Evolutionary conservation across 106 monocot species (phyloP).

Genomic region (Acanthochlamys bracteata): DNA sequence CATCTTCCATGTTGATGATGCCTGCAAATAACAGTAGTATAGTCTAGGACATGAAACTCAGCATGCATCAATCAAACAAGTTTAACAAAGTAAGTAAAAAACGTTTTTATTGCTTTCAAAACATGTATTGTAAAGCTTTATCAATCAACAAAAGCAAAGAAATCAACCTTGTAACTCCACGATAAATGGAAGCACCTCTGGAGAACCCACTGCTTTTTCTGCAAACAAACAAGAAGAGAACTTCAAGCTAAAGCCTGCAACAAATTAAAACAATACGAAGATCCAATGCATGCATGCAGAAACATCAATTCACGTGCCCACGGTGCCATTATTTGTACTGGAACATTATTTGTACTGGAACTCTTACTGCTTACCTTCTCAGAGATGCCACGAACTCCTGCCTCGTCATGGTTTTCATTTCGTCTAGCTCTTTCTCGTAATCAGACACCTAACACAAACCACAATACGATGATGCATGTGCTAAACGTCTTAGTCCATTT

Average conservation of each 20-base stretch:
- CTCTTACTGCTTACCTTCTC: conserved; percentile 36
- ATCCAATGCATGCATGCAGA: conserved; percentile 10
- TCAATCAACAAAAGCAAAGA: not conserved
- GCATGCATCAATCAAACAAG: not conserved
- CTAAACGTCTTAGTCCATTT: too few relatives aligned
- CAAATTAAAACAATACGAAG: too few relatives aligned
- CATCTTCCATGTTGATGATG: conserved; percentile 96
- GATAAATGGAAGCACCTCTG: conserved; percentile 82
- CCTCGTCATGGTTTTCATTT: conserved; percentile 97
- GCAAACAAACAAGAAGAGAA: conserved; percentile 4
- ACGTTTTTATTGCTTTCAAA: not conserved
- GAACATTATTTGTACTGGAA: too few relatives aligned
- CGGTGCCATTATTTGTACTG: not conserved
- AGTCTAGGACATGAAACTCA: not conserved
- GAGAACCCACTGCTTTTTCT: conserved; percentile 99
- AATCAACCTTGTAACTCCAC: conserved; percentile 84
- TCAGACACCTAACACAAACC: conserved; percentile 40
- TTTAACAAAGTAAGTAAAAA: not conserved
- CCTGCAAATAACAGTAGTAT: conserved; percentile 11
- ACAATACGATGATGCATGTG: not conserved
- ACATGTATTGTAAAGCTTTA: not conserved
- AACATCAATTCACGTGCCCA: conserved; percentile 2
- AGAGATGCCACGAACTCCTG: conserved; percentile 98
- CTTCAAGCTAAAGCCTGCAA: not conserved
- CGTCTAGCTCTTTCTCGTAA: conserved; percentile 90